A percentile compares a stretch with the other conserved stretches of the same genome.
These are phyloP conservation scores for Ilex asprella DNA, from an alignment of 257 asterid genomes.

Conservation along the genomic window DNA sequence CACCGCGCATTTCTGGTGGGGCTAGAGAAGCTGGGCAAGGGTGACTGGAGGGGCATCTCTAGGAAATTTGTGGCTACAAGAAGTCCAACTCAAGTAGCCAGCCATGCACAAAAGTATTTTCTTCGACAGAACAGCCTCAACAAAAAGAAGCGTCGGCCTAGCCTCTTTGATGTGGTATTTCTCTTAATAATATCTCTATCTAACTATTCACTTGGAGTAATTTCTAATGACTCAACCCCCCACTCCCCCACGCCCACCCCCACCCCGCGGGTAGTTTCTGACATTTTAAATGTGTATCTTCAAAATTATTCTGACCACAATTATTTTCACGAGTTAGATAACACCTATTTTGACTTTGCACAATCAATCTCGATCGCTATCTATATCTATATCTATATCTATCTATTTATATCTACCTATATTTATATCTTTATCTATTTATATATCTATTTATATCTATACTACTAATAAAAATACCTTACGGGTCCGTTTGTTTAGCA, in stretches of 20 bases:
- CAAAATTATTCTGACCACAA: too few relatives aligned
- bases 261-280: too few relatives aligned
- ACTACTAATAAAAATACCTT: too few relatives aligned
- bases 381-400: too few relatives aligned
- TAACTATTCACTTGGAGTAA: neutral
- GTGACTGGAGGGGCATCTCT: constrained; percentile 89
- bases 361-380: neutral
- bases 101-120: constrained; percentile 82
- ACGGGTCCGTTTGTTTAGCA: too few relatives aligned
- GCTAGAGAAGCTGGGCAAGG: constrained; percentile 62
- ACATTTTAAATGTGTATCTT: too few relatives aligned
- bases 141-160: constrained; percentile 57
- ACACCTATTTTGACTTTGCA: neutral
- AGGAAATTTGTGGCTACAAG: constrained; percentile 60
- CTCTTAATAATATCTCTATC: neutral
- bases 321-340: too few relatives aligned
- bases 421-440: too few relatives aligned
- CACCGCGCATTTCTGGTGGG: constrained; percentile 58
- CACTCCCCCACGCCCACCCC: too few relatives aligned
- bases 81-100: constrained; percentile 82
- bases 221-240: too few relatives aligned
- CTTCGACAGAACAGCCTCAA: constrained; percentile 41
- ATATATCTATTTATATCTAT: too few relatives aligned
- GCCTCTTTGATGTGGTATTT: constrained; percentile 75
- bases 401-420: too few relatives aligned